Evolutionary conservation across 768 basidiomycete genomes (phyloP).

Genomic region (Sistotremastrum niveocremeum): DNA sequence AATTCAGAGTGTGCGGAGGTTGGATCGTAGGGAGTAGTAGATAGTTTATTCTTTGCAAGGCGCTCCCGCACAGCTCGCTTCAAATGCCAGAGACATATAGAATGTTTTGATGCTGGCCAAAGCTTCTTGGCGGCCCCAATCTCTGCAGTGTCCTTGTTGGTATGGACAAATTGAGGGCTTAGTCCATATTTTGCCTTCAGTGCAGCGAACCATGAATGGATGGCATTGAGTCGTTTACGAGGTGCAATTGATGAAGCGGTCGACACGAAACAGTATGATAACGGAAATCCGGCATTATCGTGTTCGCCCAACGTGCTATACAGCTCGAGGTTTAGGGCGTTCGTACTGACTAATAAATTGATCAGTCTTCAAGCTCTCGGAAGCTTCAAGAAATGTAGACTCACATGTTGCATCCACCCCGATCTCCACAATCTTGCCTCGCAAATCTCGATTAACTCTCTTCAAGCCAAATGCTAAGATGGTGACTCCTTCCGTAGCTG

Average conservation of each 20-base stretch:
- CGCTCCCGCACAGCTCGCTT: conserved; percentile 1
- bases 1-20: not conserved
- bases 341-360: conserved; percentile 6
- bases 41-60: conserved; percentile 5
- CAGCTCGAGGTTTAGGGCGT: conserved; percentile 13
- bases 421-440: conserved; percentile 7
- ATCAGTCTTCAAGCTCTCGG: too few relatives aligned
- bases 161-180: conserved; percentile 2
- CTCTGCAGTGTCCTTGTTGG: conserved; percentile 8
- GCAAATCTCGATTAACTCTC: too few relatives aligned
- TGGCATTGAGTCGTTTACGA: conserved; percentile 10
- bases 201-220: conserved; percentile 7
- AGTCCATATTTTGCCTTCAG: conserved; percentile 5
- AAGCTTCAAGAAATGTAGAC: too few relatives aligned
- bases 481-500: too few relatives aligned
- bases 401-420: conserved; percentile 10
- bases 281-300: conserved; percentile 13
- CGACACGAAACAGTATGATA: conserved; percentile 13
- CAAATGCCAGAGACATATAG: conserved; percentile 8
- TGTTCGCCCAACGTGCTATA: conserved; percentile 13
- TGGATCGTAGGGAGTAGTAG: conserved; percentile 6
- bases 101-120: conserved; percentile 4
- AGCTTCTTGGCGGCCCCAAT: conserved; percentile 3
- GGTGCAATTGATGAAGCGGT: conserved; percentile 10
- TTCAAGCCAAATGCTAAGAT: too few relatives aligned